phyloP scores from a whole-genome alignment of 2,329 filamentous ascomycete species.

The Hypoxylon sp. region DNA sequence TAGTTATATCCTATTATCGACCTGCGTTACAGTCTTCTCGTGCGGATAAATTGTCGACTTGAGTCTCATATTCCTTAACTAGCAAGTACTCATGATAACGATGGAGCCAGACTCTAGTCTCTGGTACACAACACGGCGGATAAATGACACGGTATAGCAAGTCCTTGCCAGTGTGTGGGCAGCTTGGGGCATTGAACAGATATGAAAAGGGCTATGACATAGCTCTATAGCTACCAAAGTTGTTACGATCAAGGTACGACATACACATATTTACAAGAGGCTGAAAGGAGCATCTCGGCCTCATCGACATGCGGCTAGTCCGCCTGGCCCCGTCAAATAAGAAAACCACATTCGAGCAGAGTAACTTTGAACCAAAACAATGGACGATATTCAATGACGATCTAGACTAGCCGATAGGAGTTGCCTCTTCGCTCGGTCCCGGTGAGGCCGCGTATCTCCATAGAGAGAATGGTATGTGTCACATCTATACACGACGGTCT shows the following conservation, averaged over 20 bases:
- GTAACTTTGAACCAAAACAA: no score
- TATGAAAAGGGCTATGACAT: not conserved
- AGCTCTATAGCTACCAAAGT: not conserved
- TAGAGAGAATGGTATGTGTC: not conserved
- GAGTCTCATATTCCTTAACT: no score
- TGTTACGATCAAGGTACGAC: not conserved
- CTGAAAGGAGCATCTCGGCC: not conserved
- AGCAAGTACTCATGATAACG: no score
- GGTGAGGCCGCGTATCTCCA: not conserved
- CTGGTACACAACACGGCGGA: not conserved
- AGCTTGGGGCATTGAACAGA: not conserved
- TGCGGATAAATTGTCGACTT: no score
- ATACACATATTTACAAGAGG: not conserved
- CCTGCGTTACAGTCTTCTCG: no score
- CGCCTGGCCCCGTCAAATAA: not conserved
- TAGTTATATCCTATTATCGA: no score
- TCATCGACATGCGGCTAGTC: not conserved
- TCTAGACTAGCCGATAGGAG: not conserved
- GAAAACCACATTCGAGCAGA: not conserved
- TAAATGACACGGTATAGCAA: not conserved
- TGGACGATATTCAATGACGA: not conserved
- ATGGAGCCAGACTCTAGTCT: not conserved
- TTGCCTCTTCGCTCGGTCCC: not conserved
- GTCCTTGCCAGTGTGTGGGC: not conserved
- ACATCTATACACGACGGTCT: not conserved